Percentiles rank a stretch among this genome's conserved stretches.
phyloP scores from a whole-genome alignment of 2,329 filamentous ascomycete genomes.

The Berkeleyomyces rouxiae region DNA sequence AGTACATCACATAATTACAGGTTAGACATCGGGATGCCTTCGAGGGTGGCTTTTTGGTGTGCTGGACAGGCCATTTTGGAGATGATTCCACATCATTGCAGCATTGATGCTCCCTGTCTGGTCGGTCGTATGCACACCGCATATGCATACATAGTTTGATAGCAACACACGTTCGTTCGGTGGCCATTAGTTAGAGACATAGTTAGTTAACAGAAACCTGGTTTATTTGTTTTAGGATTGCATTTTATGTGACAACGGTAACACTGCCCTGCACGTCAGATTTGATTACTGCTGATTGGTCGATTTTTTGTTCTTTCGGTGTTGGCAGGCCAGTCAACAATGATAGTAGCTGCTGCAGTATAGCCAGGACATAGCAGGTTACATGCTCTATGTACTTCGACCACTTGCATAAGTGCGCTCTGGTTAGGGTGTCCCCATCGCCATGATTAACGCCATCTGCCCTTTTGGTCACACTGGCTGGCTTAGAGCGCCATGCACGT shows the following conservation, averaged over 20 bases:
- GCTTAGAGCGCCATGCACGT: not conserved
- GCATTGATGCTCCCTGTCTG: not conserved
- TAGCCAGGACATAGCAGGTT: too few species aligned
- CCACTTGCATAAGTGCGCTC: too few species aligned
- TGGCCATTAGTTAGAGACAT: too few species aligned
- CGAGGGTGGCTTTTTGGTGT: not conserved
- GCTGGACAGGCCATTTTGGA: not conserved
- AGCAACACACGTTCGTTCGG: not conserved
- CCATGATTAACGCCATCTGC: too few species aligned
- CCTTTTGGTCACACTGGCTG: too few species aligned
- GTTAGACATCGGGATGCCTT: not conserved
- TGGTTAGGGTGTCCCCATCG: too few species aligned
- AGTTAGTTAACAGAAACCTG: too few species aligned
- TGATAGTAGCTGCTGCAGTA: too few species aligned
- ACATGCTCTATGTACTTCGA: too few species aligned
- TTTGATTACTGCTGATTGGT: too few species aligned
- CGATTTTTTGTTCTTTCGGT: too few species aligned
- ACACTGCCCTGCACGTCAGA: not conserved
- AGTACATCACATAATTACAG: not conserved
- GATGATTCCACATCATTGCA: constrained; percentile 1
- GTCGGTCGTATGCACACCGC: not conserved
- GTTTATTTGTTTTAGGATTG: not conserved
- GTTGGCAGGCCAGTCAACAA: too few species aligned
- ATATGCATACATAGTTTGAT: not conserved
- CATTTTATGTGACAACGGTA: not conserved